Conservation (phyloP, 192 early-diverging fungal species). For the Backusella tuberculispora region DNA sequence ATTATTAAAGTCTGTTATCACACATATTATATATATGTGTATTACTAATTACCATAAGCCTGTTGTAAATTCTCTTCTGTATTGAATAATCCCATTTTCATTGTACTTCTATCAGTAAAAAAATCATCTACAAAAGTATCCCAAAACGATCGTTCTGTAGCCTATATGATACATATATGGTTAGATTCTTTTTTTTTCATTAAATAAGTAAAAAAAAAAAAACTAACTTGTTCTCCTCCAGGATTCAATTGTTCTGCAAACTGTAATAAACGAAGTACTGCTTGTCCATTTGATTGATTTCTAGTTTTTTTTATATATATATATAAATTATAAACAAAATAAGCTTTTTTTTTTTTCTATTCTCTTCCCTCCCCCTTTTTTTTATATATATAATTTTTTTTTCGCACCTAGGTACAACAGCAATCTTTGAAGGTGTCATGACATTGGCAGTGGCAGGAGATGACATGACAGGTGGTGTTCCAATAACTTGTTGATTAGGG, state of each 20-base stretch:
- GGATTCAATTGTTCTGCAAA: slow-evolving; percentile 36
- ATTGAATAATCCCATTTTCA: slow-evolving; percentile 24
- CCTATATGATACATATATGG: neutral
- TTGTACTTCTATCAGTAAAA: slow-evolving; percentile 26
- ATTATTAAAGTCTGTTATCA: neutral
- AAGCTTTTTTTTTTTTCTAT: neutral
- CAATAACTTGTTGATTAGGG: neutral
- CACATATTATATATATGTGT: neutral
- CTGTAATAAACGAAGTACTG: slow-evolving; percentile 35
- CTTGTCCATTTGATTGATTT: slow-evolving; percentile 29
- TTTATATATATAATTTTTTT: neutral
- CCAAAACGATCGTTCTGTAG: slow-evolving; percentile 32
- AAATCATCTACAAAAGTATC: slow-evolving; percentile 29
- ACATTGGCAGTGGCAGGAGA: slow-evolving; percentile 16
- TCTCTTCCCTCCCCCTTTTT: no score
- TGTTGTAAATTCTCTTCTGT: neutral
- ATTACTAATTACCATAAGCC: slow-evolving; percentile 5
- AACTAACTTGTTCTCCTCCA: slow-evolving; percentile 26
- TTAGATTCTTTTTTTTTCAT: neutral
- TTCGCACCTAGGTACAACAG: neutral
- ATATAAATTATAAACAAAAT: neutral
- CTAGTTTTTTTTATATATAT: no score
- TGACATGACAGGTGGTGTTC: neutral
- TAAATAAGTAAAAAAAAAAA: neutral
- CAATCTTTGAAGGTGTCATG: slow-evolving; percentile 8